Percentiles rank a stretch among this genome's conserved stretches.
Conservation (phyloP, 257 asterid species). For the Nicotiana knightiana region DNA sequence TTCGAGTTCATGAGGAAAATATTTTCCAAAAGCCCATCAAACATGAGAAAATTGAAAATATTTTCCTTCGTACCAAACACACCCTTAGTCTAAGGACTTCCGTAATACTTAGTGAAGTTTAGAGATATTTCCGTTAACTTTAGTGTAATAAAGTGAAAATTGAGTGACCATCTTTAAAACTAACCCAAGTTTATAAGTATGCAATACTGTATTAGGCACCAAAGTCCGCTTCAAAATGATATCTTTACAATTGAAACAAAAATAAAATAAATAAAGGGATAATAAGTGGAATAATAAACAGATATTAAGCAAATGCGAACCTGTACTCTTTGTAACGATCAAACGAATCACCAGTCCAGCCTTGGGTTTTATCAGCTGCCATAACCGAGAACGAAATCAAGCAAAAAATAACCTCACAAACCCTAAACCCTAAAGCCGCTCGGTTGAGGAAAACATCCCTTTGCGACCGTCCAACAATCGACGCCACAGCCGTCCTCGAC, state of each 20-base stretch:
- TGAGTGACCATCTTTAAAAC: too few species aligned
- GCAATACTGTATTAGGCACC: not conserved
- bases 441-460: constrained; percentile 32
- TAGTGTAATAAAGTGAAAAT: too few species aligned
- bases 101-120: too few species aligned
- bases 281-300: not conserved
- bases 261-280: not conserved
- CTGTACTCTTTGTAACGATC: constrained; percentile 61
- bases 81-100: too few species aligned
- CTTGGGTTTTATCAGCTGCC: constrained; percentile 77
- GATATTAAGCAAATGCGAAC: constrained; percentile 15
- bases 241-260: not conserved
- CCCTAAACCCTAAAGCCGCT: constrained; percentile 54
- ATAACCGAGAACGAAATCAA: constrained; percentile 67
- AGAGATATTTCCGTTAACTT: too few species aligned
- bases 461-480: constrained; percentile 35
- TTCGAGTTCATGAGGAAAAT: too few species aligned
- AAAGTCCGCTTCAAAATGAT: not conserved
- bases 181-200: too few species aligned
- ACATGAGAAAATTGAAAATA: too few species aligned
- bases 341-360: constrained; percentile 88
- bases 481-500: constrained; percentile 38
- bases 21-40: too few species aligned
- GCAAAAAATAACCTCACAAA: constrained; percentile 45
- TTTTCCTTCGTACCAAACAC: too few species aligned